Conservation (phyloP, 1,139 yeast genomes). For the Yarrowia galli region DNA sequence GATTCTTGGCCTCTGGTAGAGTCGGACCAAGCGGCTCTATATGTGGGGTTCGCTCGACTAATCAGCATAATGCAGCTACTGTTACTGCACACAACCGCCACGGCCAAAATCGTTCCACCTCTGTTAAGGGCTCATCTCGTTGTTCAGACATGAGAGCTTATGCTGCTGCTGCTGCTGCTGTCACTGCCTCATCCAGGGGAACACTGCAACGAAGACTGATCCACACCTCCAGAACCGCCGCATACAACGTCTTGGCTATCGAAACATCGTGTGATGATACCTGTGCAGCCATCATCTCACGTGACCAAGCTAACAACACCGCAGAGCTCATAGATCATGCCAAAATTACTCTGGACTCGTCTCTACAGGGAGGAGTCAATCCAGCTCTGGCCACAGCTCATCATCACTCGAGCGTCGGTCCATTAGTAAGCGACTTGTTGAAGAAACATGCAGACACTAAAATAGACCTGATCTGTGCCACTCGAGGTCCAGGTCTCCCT, state of each 20-base stretch:
- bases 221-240: background rate
- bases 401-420: constrained; percentile 67
- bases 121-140: background rate
- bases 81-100: background rate
- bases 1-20: too few relatives aligned
- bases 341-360: constrained; percentile 72
- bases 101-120: background rate
- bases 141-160: background rate
- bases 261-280: constrained; percentile 97
- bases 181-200: background rate
- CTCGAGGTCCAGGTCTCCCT: constrained; percentile 97
- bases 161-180: background rate
- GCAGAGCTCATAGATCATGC: constrained; percentile 66
- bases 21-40: constrained; percentile 1
- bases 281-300: constrained; percentile 78
- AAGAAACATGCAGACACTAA: constrained; percentile 49
- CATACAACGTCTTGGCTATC: constrained; percentile 77
- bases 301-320: constrained; percentile 51
- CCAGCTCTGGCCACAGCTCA: constrained; percentile 87
- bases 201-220: background rate
- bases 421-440: constrained; percentile 55
- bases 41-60: background rate
- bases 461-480: constrained; percentile 84
- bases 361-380: constrained; percentile 78
- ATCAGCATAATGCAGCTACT: background rate